Evolutionary conservation across 805 yeast genomes (phyloP).

Genomic region (Suhomyces faveliae): DNA sequence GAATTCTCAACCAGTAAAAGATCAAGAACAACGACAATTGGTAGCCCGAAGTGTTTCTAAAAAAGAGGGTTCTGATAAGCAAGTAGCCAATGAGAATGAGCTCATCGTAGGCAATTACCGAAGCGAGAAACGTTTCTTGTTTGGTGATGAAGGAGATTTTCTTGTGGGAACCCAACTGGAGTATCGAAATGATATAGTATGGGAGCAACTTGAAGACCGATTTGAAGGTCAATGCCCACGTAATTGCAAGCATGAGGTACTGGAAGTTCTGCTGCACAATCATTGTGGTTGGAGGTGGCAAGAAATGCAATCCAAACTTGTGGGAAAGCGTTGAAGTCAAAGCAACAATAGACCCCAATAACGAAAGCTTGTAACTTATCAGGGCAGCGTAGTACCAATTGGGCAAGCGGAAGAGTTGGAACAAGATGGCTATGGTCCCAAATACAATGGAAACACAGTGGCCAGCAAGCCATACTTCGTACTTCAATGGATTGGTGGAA

Average conservation of each 20-base stretch:
- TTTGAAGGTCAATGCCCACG: conserved; percentile 65
- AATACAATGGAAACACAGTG: conserved; percentile 46
- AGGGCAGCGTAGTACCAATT: conserved; percentile 44
- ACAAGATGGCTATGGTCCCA: conserved; percentile 39
- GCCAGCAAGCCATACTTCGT: conserved; percentile 56
- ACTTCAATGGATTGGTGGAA: conserved; percentile 40
- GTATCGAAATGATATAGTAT: conserved; percentile 50
- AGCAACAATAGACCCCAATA: conserved; percentile 56
- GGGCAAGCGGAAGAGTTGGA: conserved; percentile 41
- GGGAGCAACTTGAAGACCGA: conserved; percentile 68
- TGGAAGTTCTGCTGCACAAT: conserved; percentile 78
- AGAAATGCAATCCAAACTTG: conserved; percentile 54
- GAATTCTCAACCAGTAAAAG: conserved; percentile 71
- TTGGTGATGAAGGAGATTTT: conserved; percentile 42
- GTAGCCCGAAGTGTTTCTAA: conserved; percentile 69
- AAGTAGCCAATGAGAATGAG: conserved; percentile 52
- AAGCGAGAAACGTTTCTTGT: conserved; percentile 38
- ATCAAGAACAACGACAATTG: conserved; percentile 56
- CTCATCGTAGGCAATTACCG: conserved; percentile 60
- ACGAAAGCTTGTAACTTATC: conserved; percentile 53
- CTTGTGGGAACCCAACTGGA: conserved; percentile 50
- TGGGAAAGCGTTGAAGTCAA: conserved; percentile 54
- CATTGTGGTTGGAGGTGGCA: conserved; percentile 63
- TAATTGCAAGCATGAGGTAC: conserved; percentile 49
- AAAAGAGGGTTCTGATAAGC: conserved; percentile 54